These are phyloP conservation scores for Rhizoctonia solani DNA, from an alignment of 1,284 basidiomycete genomes.

Conservation along the genomic window DNA sequence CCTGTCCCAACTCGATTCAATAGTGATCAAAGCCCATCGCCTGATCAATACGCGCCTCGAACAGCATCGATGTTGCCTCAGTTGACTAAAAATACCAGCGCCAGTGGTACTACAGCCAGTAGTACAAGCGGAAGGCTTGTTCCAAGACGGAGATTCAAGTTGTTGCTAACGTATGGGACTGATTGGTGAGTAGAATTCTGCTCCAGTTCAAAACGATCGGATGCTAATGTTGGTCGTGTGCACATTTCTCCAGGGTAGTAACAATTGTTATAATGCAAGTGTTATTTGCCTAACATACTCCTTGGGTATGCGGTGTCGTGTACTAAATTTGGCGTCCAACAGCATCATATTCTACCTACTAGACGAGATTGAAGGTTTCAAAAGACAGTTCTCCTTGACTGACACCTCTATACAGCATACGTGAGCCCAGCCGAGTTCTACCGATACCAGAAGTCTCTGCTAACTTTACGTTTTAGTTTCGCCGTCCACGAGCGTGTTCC, in stretches of 20 bases:
- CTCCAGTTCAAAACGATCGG: not conserved
- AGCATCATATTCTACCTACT: conserved; percentile 72
- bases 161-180: conserved; percentile 14
- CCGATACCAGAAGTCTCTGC: conserved; percentile 52
- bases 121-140: not conserved
- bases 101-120: not conserved
- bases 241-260: conserved; percentile 58
- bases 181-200: conserved; percentile 8
- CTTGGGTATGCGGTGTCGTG: conserved; percentile 6
- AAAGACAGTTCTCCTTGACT: conserved; percentile 78
- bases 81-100: not conserved
- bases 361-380: conserved; percentile 76
- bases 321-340: not conserved
- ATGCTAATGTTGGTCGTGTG: conserved; percentile 17
- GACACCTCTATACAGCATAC: conserved; percentile 55
- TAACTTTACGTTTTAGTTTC: conserved; percentile 46
- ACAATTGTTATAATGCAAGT: conserved; percentile 72
- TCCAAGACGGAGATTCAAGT: conserved; percentile 15
- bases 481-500: conserved; percentile 85
- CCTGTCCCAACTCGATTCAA: not conserved
- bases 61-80: not conserved
- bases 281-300: not conserved
- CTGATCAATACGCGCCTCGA: not conserved
- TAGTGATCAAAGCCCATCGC: not conserved
- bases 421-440: conserved; percentile 39